Base-by-base conservation (phyloP, 2,329 filamentous ascomycete species). In the Aschersonia sp. region DNA sequence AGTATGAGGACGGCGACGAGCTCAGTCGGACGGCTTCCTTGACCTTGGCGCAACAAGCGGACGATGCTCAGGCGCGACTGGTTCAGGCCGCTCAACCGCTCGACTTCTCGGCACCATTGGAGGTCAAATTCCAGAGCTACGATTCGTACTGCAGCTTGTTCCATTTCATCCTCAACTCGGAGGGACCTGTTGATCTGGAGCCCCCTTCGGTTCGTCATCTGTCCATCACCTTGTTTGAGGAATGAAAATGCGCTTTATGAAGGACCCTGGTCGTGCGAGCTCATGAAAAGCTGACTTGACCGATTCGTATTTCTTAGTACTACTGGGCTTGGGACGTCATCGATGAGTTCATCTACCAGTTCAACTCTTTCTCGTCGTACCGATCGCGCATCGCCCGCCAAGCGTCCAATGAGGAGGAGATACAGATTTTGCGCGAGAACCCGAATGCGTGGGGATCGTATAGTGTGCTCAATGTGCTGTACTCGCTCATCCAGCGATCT, bases 271-370 rank as follows among this genome's bases (percentile, higher is more conserved):
- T 20, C 20, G 20, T 20, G 20, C 20, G 20, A 20, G 20, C 20
- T 20, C 20, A 20, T 2, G 20, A 20, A 20, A 20, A 20, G 20
- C 20, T 20, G 20, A 20, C 20, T 20, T 20, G 20, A 20, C 20
- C 20, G 20, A 20, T 20, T 20, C 20, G 20, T 20, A 20, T 20
- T 20, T 20, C 20, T 20, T 65, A 97, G 88, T 94, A 95, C 73
- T 96, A 91, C 74, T 98, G 92, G 92, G 92, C 92, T 42, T 98
- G 92, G 92, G 92, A 98, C 67, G 91, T 97, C 57, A 96, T 98
- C 70, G 92, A 98, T 68, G 92, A 98, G 70, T 98, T 98, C 74
- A 97, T 98, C 72, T 98, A 98, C 75, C 92, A 98, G 69, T 98
- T 98, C 77, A 96, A 98, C 77, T 94, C 89, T 51, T 98, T 98